Evolutionary conservation across 2,329 filamentous ascomycete genomes (phyloP).

Genomic region (Rutstroemia sp.): DNA sequence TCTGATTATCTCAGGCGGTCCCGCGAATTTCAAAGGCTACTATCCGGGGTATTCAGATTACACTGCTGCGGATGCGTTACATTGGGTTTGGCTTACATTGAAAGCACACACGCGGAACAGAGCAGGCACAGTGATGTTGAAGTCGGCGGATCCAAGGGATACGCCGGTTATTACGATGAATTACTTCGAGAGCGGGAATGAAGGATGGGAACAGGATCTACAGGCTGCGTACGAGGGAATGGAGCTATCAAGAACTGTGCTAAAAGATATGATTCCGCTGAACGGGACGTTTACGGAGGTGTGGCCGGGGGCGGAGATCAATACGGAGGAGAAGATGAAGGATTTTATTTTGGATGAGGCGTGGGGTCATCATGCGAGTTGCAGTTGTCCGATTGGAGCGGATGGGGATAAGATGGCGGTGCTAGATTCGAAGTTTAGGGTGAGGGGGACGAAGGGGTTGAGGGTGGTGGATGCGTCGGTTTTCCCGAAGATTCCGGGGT

Average conservation of each 20-base stretch:
- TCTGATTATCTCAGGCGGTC: slow-evolving; percentile 13
- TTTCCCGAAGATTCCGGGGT: slow-evolving; percentile 45
- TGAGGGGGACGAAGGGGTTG: slow-evolving; percentile 32
- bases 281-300: slow-evolving; percentile 34
- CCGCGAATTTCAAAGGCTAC: slow-evolving; percentile 19
- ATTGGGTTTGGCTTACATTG: slow-evolving; percentile 11
- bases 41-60: slow-evolving; percentile 37
- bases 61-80: slow-evolving; percentile 29
- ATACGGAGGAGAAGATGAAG: slow-evolving; percentile 31
- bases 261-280: slow-evolving; percentile 35
- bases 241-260: slow-evolving; percentile 23
- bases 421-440: slow-evolving; percentile 32
- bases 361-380: slow-evolving; percentile 52
- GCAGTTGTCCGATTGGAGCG: slow-evolving; percentile 42
- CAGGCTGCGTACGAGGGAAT: slow-evolving; percentile 14
- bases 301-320: slow-evolving; percentile 36
- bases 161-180: slow-evolving; percentile 55
- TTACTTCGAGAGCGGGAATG: slow-evolving; percentile 37
- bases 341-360: slow-evolving; percentile 42
- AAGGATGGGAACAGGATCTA: slow-evolving; percentile 12
- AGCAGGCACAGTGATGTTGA: slow-evolving; percentile 53
- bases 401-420: slow-evolving; percentile 42
- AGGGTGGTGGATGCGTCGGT: slow-evolving; percentile 53
- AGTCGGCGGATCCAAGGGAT: slow-evolving; percentile 55
- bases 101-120: slow-evolving; percentile 56